Evolutionary conservation across 164 flowering plant genomes (phyloP).

Genomic region (Chimonanthus praecox): DNA sequence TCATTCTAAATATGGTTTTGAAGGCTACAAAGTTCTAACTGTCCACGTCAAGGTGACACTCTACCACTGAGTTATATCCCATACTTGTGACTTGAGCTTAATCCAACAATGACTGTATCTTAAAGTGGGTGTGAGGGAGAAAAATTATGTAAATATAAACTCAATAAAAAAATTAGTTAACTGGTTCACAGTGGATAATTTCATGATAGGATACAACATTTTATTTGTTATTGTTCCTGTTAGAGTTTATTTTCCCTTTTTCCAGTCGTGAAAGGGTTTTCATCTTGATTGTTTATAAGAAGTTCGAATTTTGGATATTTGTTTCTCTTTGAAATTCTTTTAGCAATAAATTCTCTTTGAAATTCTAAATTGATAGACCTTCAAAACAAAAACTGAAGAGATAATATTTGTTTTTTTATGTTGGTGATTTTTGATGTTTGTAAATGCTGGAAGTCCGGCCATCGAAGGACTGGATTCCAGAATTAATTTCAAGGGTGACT

Average conservation of each 20-base stretch:
- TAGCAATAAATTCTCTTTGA: not conserved
- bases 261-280: not conserved
- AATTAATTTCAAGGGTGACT: conserved; percentile 30
- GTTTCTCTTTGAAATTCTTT: not conserved
- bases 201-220: not conserved
- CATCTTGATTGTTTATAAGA: not conserved
- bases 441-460: conserved; percentile 60
- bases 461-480: conserved; percentile 18
- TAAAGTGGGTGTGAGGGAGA: too few species aligned
- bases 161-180: too few species aligned
- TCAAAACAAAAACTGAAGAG: not conserved
- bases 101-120: too few species aligned
- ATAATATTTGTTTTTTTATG: conserved; percentile 3
- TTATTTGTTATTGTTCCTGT: not conserved
- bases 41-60: too few species aligned
- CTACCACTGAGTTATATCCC: too few species aligned
- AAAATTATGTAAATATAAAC: too few species aligned
- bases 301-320: not conserved
- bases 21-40: too few species aligned
- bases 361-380: not conserved
- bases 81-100: too few species aligned
- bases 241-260: not conserved
- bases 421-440: conserved; percentile 48
- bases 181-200: too few species aligned
- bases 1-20: too few species aligned